Evolutionary conservation across 2,329 filamentous ascomycete genomes (phyloP).

Genomic region (Chaetothyriales sp.): DNA sequence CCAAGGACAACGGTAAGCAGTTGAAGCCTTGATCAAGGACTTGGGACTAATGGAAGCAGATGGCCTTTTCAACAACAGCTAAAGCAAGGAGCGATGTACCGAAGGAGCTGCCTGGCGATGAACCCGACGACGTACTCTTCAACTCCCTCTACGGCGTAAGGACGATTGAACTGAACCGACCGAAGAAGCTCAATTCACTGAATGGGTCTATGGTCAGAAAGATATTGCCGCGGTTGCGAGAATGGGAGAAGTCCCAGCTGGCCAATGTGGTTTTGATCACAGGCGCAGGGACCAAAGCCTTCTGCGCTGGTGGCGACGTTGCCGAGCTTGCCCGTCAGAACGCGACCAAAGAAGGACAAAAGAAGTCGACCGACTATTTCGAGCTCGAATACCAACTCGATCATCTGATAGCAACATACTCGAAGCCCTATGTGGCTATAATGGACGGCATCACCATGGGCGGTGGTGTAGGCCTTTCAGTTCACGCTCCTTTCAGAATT

Average conservation of each 20-base stretch:
- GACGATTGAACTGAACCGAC: constrained; percentile 85
- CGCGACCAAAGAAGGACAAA: constrained; percentile 52
- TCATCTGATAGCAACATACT: constrained; percentile 84
- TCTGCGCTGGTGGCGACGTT: constrained; percentile 92
- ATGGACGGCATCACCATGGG: constrained; percentile 99
- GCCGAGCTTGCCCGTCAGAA: constrained; percentile 62
- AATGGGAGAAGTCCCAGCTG: constrained; percentile 91
- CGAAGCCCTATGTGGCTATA: constrained; percentile 83
- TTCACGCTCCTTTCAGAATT: constrained; percentile 91
- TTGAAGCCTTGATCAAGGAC: not conserved
- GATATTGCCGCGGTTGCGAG: constrained; percentile 72
- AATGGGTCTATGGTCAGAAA: constrained; percentile 91
- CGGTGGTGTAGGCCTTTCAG: constrained; percentile 81
- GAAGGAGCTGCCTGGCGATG: constrained; percentile 51
- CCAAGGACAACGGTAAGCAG: constrained; percentile 5
- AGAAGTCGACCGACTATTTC: constrained; percentile 71
- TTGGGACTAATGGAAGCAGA: constrained; percentile 21
- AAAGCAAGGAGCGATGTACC: constrained; percentile 12
- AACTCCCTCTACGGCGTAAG: constrained; percentile 75
- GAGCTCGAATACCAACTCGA: constrained; percentile 90
- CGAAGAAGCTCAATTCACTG: constrained; percentile 78
- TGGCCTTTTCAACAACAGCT: constrained; percentile 23
- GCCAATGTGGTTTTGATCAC: constrained; percentile 88
- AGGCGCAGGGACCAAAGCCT: constrained; percentile 66
- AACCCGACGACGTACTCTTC: constrained; percentile 85